phyloP scores from a whole-genome alignment of 352 stramenopile genomes.

The Pythium apleroticum region DNA sequence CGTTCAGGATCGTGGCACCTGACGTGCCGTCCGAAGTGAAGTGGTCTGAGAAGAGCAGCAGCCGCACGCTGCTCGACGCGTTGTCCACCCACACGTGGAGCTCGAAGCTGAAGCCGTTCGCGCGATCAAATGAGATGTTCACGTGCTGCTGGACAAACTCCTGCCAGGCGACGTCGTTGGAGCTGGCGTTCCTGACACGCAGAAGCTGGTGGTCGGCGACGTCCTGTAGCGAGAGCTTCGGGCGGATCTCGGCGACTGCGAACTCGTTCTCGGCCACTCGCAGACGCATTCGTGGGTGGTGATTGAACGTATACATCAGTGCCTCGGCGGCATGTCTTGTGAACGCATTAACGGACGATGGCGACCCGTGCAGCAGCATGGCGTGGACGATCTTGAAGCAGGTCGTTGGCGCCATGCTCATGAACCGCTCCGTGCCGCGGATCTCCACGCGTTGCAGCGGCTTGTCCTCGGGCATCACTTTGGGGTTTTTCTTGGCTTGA shows the following conservation, averaged over 20 bases:
- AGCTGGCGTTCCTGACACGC: not conserved
- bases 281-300: slow-evolving; percentile 39
- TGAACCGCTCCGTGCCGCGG: slow-evolving; percentile 16
- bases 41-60: slow-evolving; percentile 55
- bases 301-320: slow-evolving; percentile 37
- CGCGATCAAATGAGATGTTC: slow-evolving; percentile 13
- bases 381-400: slow-evolving; percentile 21
- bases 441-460: slow-evolving; percentile 3
- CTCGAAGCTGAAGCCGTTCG: slow-evolving; percentile 8
- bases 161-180: not conserved
- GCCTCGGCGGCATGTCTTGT: slow-evolving; percentile 3
- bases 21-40: slow-evolving; percentile 45
- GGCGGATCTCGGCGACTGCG: slow-evolving; percentile 33
- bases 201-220: not conserved
- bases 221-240: slow-evolving; percentile 23
- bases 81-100: slow-evolving; percentile 27
- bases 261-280: slow-evolving; percentile 26
- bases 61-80: slow-evolving; percentile 21
- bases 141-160: slow-evolving; percentile 1
- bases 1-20: slow-evolving; percentile 38
- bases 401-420: not conserved
- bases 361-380: slow-evolving; percentile 14
- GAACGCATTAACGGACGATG: not conserved
- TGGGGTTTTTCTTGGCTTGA: too few species aligned
- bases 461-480: too few species aligned